phyloP scores from a whole-genome alignment of 805 yeast genomes.

The Wickerhamiella musiphila region DNA sequence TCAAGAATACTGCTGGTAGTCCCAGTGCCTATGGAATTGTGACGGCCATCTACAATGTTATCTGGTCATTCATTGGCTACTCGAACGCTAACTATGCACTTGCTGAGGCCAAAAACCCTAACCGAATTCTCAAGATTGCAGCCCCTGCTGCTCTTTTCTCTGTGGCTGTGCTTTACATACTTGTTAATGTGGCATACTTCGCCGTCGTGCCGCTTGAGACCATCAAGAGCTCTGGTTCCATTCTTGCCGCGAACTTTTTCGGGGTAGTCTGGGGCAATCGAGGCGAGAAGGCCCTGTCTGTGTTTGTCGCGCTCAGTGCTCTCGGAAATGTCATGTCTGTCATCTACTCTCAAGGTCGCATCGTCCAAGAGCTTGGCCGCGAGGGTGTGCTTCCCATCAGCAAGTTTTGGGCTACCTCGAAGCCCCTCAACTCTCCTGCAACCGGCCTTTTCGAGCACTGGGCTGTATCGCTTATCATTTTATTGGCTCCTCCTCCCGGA shows the following conservation, averaged over 20 bases:
- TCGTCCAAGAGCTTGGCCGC: slow-evolving; percentile 64
- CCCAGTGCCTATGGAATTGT: slow-evolving; percentile 27
- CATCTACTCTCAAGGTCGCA: slow-evolving; percentile 66
- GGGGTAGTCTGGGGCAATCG: slow-evolving; percentile 48
- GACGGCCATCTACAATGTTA: slow-evolving; percentile 59
- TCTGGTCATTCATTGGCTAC: slow-evolving; percentile 74
- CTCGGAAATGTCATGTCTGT: slow-evolving; percentile 71
- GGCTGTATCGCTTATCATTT: slow-evolving; percentile 53
- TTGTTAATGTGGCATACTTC: slow-evolving; percentile 60
- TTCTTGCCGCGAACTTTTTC: slow-evolving; percentile 64
- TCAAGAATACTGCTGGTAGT: slow-evolving; percentile 23
- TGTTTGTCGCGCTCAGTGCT: slow-evolving; percentile 66
- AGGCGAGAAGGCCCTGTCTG: slow-evolving; percentile 60
- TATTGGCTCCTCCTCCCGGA: slow-evolving; percentile 72
- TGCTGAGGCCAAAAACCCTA: slow-evolving; percentile 63
- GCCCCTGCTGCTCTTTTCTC: slow-evolving; percentile 56
- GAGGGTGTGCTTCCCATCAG: slow-evolving; percentile 70
- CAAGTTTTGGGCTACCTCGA: slow-evolving; percentile 47
- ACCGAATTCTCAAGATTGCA: slow-evolving; percentile 46
- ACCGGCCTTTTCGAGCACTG: slow-evolving; percentile 64
- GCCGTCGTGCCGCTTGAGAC: slow-evolving; percentile 29
- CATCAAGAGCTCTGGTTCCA: slow-evolving; percentile 39
- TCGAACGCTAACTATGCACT: slow-evolving; percentile 71
- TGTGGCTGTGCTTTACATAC: slow-evolving; percentile 50
- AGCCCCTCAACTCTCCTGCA: slow-evolving; percentile 57